Base-by-base conservation (phyloP, 176 grass and related monocot species). In the Saccharum spontaneum region DNA sequence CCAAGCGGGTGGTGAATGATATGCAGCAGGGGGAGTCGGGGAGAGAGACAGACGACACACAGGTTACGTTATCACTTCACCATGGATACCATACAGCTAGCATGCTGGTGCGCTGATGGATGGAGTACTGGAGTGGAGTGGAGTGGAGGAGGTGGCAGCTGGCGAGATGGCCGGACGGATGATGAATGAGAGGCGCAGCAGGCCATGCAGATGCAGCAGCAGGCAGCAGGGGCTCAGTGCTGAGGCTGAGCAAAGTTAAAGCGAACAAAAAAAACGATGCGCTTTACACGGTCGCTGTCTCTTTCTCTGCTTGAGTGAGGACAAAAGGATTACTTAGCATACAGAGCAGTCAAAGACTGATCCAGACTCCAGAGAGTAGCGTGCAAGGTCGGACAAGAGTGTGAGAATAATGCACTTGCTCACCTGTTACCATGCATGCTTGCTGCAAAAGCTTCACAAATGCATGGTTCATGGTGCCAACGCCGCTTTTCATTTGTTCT, bases 191-290 rank as follows among this genome's bases (percentile, higher is more conserved):
- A 39, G 71, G n/a, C 7, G 61, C 73, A 54, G 73, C 57, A 52
- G 9, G 3, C 57, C 40, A 18, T 6, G 40, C 34, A 36, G 34
- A 3, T 28, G 34, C 1, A 10, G 60, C 3, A 63, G 26, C 50
- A 54, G 5, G 24, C 24, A 4, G 24, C 60, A 30, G 36, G 20
- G 18, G 17, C 28, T 20, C 20, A 7, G 46, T 15, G 44, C 0
- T 28, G 28, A 28, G 28, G 50, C n/a, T 31, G 37, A 12, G 43
- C 34, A 81, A 59, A 63, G 83, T 82, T 75, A 77, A 77, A 83
- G 84, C 79, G 57, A 83, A 90, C 73, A 83, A 82, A 90, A 90
- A 86, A 82, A 74, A 60, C 66, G 59, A 86, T 46, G 81, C 55
- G 83, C 79, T 82, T 85, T 85, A 76, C 82, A 50, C 82, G 82